Conservation (phyloP, 2,329 filamentous ascomycete genomes). For the Xylaria sp. region DNA sequence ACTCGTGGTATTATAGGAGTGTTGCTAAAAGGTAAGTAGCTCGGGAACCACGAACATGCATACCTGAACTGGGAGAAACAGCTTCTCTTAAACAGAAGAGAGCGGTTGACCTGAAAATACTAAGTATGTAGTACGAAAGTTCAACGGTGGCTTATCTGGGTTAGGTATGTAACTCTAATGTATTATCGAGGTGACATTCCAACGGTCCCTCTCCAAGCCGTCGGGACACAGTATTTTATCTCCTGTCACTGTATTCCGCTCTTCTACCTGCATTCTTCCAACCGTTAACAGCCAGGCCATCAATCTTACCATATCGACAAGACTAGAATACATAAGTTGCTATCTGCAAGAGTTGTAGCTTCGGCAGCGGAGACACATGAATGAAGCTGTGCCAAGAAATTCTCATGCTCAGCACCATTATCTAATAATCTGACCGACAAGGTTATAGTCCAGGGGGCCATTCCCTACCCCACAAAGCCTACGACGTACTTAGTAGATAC, state of each 20-base stretch:
- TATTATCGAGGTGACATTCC: slow-evolving; percentile 1
- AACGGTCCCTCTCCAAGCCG: slow-evolving; percentile 4
- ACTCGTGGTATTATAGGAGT: no score
- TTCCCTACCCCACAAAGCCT: not conserved
- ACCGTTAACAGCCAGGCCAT: no score
- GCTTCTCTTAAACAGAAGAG: no score
- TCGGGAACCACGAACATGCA: no score
- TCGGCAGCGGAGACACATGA: no score
- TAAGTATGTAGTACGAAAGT: not conserved
- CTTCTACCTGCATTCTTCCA: no score
- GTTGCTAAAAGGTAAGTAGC: no score
- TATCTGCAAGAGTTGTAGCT: not conserved
- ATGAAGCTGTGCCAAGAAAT: not conserved
- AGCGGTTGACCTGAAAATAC: no score
- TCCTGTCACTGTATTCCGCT: not conserved
- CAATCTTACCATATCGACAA: no score
- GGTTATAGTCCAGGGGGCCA: not conserved
- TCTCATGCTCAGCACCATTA: not conserved
- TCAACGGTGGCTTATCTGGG: not conserved
- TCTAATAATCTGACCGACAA: not conserved
- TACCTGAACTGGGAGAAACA: no score
- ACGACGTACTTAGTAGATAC: no score
- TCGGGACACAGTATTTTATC: not conserved
- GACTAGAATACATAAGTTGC: no score
- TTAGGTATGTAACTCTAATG: not conserved